Conservation (phyloP, 164 flowering plant species). For the Paratinospora sagittata region DNA sequence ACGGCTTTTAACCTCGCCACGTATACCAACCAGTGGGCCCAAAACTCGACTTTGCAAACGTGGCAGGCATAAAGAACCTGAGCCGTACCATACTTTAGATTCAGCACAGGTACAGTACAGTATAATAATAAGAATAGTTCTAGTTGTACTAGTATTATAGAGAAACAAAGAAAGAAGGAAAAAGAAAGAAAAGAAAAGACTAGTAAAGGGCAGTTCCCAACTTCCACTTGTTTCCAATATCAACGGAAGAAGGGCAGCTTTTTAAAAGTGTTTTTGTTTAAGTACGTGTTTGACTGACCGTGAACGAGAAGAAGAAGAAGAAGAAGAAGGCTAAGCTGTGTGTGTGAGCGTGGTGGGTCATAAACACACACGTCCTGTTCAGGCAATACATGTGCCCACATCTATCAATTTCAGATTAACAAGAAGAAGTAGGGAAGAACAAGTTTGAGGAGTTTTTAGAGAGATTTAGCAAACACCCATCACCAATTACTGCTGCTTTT, state of each 20-base stretch:
- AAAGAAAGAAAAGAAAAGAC: not conserved
- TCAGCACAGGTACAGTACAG: not conserved
- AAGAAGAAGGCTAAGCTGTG: not conserved
- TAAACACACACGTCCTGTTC: conserved; percentile 31
- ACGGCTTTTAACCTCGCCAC: too few relatives aligned
- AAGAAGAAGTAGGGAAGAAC: not conserved
- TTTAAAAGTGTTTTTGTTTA: too few relatives aligned
- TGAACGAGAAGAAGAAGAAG: not conserved
- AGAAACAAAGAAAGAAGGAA: not conserved
- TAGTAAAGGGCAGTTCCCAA: not conserved
- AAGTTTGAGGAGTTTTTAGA: not conserved
- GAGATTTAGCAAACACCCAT: not conserved
- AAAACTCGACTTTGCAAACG: not conserved
- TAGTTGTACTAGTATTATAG: too few relatives aligned
- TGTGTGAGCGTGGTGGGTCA: conserved; percentile 33
- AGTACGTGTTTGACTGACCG: not conserved
- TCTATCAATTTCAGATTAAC: conserved; percentile 19
- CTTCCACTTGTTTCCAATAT: conserved; percentile 5
- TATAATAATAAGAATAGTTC: too few relatives aligned
- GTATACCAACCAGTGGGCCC: too few relatives aligned
- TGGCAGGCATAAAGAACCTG: not conserved
- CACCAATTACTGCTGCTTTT: not conserved
- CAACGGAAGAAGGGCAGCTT: conserved; percentile 1
- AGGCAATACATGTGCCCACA: conserved; percentile 60
- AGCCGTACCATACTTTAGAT: not conserved